phyloP scores from a whole-genome alignment of 345 rosid species.

The Combretum micranthum region DNA sequence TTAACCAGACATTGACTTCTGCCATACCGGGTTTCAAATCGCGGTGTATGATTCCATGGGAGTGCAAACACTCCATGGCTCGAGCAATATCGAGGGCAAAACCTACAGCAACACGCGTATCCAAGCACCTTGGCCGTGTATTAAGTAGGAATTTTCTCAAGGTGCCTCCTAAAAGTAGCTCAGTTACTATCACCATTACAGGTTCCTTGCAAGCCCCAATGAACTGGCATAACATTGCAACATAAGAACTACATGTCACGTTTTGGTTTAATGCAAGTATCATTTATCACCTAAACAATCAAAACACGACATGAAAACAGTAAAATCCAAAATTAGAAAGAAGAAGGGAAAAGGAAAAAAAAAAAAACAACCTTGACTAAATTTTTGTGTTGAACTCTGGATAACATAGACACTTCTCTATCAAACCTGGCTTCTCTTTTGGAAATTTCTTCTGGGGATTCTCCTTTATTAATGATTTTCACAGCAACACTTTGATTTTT shows the following conservation, averaged over 20 bases:
- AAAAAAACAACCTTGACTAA: slow-evolving; percentile 66
- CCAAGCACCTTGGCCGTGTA: slow-evolving; percentile 67
- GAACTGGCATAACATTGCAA: slow-evolving; percentile 40
- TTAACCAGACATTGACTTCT: not conserved
- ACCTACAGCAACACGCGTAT: slow-evolving; percentile 56
- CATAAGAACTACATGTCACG: not conserved
- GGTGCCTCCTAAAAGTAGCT: slow-evolving; percentile 81
- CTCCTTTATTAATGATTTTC: slow-evolving; percentile 73
- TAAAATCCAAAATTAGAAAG: not conserved
- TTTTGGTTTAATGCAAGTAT: too few relatives aligned
- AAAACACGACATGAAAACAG: too few relatives aligned
- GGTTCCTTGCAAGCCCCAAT: slow-evolving; percentile 98
- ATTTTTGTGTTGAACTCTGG: slow-evolving; percentile 87
- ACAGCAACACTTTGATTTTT: slow-evolving; percentile 80
- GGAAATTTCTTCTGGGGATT: slow-evolving; percentile 72
- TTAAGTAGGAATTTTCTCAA: slow-evolving; percentile 72
- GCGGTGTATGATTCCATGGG: slow-evolving; percentile 94
- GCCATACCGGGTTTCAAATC: slow-evolving; percentile 92
- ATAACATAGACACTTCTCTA: slow-evolving; percentile 85
- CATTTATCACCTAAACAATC: not conserved
- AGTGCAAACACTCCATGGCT: slow-evolving; percentile 98
- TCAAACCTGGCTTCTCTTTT: slow-evolving; percentile 72
- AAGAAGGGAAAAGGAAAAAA: not conserved
- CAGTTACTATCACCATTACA: slow-evolving; percentile 92
- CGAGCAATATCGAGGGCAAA: slow-evolving; percentile 96